Base-by-base conservation (phyloP, 441 rosid species). In the Mallotus repandus region DNA sequence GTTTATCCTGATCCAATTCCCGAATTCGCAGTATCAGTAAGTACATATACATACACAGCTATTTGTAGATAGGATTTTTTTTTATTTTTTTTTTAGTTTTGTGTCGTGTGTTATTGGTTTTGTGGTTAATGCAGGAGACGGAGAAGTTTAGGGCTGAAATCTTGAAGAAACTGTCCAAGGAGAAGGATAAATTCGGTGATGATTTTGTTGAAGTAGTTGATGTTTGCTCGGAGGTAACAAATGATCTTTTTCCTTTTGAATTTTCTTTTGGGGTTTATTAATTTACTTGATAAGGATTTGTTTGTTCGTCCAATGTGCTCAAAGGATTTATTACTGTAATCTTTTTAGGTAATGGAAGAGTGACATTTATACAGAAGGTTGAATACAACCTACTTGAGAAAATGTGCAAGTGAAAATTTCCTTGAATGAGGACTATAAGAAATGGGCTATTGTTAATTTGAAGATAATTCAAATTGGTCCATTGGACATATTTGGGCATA, bases 1-100 rank as follows among this genome's bases (percentile, higher is more conserved):
- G 74, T 74, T 35, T 81, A 77, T 78, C 83, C 84, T 3, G 80
- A 77, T 57, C 91, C 87, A 13, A 74, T 79, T 68, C 85, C 85
- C 19, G 79, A 79, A 56, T 87, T 87, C 41, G 83, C 84, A 14
- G 68, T 60, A 41, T 71, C 79, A 16, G 86, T 82, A 62, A 69
- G 84, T 58, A 15, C 29, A 14, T 7, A 45, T 1, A 45, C 1
- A 7, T 45, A 45, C 48, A 45, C 48, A 7, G 48, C 68, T 1
- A 25, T 32, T 18, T 13, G 3, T 10, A 13, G 15, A 4, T 18
- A 3, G 8, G 18, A 29, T 32, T 19, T 25, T 2, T 50, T 19
- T 46, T 13, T 69, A 14, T 38, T 25, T 25, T 25, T 25, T 25
- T 25, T 25, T 25, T 0, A 25, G 1, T 25, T 25, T 25, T 25